Percentiles rank a stretch among this genome's conserved stretches.
Conservation (phyloP, 805 yeast genomes). For the Metschnikowia kofuensis region DNA sequence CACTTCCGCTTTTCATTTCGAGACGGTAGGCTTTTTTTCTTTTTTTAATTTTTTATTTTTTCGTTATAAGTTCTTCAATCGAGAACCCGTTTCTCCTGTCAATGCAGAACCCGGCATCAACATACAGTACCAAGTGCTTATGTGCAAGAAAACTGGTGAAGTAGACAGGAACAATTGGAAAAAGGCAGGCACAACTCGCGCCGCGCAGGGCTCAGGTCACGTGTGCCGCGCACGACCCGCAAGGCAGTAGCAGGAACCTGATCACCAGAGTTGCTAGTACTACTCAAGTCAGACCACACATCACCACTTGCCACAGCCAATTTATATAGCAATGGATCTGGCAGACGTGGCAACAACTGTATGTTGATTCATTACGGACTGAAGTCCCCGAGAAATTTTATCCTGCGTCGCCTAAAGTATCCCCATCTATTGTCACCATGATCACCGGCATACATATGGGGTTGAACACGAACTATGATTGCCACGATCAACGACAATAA, state of each 20-base stretch:
- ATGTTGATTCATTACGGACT: slow-evolving; percentile 3
- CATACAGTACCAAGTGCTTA: background rate
- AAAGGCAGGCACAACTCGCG: background rate
- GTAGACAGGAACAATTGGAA: too few relatives aligned
- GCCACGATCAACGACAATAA: too few relatives aligned
- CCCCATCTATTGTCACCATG: background rate
- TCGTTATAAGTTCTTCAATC: too few relatives aligned
- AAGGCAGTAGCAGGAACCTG: background rate
- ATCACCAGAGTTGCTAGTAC: background rate
- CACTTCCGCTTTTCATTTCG: too few relatives aligned
- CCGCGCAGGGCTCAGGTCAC: background rate
- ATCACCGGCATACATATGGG: background rate
- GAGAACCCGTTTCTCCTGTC: background rate
- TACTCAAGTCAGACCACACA: background rate
- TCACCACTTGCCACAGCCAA: background rate
- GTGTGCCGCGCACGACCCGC: slow-evolving; percentile 4
- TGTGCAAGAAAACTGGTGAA: background rate
- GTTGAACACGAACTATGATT: too few relatives aligned
- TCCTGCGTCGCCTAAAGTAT: background rate
- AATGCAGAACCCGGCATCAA: background rate
- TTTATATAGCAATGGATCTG: slow-evolving; percentile 1
- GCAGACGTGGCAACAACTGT: slow-evolving; percentile 17
- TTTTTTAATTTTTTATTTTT: too few relatives aligned
- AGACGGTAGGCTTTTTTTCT: too few relatives aligned
- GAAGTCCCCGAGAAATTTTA: background rate